Base-by-base conservation (phyloP, 257 asterid genomes). In the Gentiana macrophylla region DNA sequence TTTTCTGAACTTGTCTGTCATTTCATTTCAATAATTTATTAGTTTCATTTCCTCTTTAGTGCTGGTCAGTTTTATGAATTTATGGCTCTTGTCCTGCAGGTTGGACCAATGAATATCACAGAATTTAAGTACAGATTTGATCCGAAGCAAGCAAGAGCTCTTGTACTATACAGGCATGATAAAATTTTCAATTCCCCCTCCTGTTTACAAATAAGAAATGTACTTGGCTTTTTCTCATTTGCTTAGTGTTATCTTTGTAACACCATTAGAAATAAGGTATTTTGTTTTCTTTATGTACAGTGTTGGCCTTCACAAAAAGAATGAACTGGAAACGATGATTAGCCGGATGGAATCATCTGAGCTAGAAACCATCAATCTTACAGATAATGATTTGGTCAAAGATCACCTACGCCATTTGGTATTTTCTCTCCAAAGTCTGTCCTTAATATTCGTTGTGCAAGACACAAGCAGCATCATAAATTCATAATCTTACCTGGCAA, bases 371-470 rank as follows among this genome's bases (percentile, higher is more conserved):
- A 66, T 80, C 54, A 74, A 87, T 70, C 87, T 84, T 49, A 80
- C 96, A 35, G 71, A 82, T 62, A 84, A 87, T 74, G 94, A 87
- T 78, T 72, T 87, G 79, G 94, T 84, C 78, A 84, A 87, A 76
- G 96, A 87, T 77, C 94, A 87, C 70, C 80, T 87, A 70, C 84
- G 96, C 43, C 96, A 91, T 72, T 65, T 86, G 96, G 96, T 87
- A 79, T 62, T 74, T 8, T 43, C 45, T 35, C 10, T 57, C 59
- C 32, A 35, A 41, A 60, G 3, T 35, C 41, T 41, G 0, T 41
- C 10, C 46, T 5, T 2, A 5, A 8, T 10, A 41, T 4, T 4
- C 9, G 46, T 41, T 41, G 46, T 41, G 46, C 46, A 41, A 41
- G 46, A 41, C 8, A 41, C 6, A 10, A 5, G 46, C 46, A 41